Percentiles rank a stretch among this genome's conserved stretches.
These are phyloP conservation scores for Prunus mongolica DNA, from an alignment of 306 rosid genomes.

Conservation along the genomic window DNA sequence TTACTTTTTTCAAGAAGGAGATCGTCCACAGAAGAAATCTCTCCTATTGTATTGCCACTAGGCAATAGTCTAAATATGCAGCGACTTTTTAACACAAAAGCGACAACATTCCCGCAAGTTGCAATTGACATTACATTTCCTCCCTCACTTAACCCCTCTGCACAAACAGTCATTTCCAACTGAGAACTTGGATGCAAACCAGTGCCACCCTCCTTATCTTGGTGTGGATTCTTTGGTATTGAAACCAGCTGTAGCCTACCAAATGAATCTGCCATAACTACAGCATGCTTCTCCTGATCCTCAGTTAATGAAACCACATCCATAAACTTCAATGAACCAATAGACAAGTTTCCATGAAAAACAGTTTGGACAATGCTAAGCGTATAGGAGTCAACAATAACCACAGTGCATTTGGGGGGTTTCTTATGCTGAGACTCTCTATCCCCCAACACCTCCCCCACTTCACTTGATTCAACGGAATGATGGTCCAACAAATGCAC, in stretches of 20 bases:
- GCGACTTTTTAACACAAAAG: constrained; percentile 44
- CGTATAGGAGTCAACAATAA: constrained; percentile 70
- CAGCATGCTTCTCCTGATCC: constrained; percentile 51
- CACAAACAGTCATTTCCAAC: constrained; percentile 42
- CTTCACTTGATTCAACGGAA: constrained; percentile 47
- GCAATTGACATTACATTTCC: constrained; percentile 52
- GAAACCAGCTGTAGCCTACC: constrained; percentile 64
- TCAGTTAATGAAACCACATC: constrained; percentile 48
- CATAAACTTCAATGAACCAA: constrained; percentile 74
- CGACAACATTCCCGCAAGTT: constrained; percentile 40
- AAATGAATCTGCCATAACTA: constrained; percentile 62
- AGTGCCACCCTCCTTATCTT: constrained; percentile 36
- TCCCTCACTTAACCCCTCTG: constrained; percentile 40
- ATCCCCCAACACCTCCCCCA: constrained; percentile 39
- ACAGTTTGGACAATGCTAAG: constrained; percentile 72
- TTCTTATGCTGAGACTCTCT: constrained; percentile 57
- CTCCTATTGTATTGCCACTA: constrained; percentile 53
- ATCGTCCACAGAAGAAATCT: constrained; percentile 48
- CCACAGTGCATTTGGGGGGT: constrained; percentile 58
- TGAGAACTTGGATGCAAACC: constrained; percentile 40
- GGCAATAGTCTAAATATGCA: constrained; percentile 63
- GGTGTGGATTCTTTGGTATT: constrained; percentile 41
- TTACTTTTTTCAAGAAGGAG: constrained; percentile 26
- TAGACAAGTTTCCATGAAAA: constrained; percentile 77
- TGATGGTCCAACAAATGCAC: constrained; percentile 29